phyloP scores from a whole-genome alignment of 345 rosid species.

The Moringa oleifera region DNA sequence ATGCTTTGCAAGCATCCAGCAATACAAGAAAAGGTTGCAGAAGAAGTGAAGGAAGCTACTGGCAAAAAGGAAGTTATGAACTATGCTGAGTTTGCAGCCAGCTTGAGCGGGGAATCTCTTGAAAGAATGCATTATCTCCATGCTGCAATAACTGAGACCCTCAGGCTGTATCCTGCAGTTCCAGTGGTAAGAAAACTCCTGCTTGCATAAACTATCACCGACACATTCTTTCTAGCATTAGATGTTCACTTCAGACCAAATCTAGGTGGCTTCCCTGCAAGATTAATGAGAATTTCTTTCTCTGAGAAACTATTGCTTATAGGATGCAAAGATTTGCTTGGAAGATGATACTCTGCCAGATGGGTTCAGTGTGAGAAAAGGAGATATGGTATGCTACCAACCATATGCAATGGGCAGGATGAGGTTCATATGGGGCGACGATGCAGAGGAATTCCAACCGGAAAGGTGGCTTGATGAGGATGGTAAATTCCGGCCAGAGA shows the following conservation, averaged over 20 bases:
- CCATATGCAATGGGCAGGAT: constrained; percentile 71
- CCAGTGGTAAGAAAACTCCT: constrained; percentile 42
- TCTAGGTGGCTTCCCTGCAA: background rate
- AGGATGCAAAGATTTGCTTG: constrained; percentile 54
- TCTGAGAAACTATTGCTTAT: background rate
- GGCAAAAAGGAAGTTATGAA: constrained; percentile 5
- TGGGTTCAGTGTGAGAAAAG: constrained; percentile 46
- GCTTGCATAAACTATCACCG: background rate
- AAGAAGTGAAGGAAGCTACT: constrained; percentile 31
- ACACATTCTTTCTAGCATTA: background rate
- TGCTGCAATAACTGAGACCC: constrained; percentile 56
- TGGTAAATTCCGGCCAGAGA: constrained; percentile 36
- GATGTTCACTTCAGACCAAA: too few relatives aligned
- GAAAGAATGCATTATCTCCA: constrained; percentile 55
- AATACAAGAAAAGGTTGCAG: constrained; percentile 41
- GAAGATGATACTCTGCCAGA: constrained; percentile 60
- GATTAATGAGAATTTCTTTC: background rate
- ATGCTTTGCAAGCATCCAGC: constrained; percentile 44
- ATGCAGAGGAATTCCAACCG: constrained; percentile 42
- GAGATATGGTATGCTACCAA: constrained; percentile 44
- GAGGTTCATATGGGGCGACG: constrained; percentile 55
- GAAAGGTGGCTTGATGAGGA: constrained; percentile 51
- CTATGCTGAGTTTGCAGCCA: constrained; percentile 24
- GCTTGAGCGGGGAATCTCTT: constrained; percentile 32
- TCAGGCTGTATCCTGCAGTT: constrained; percentile 52